Percentiles rank a stretch among this genome's conserved stretches.
Evolutionary conservation across 23 red algal species (phyloP).

Genomic region (Gracilariopsis chorda): DNA sequence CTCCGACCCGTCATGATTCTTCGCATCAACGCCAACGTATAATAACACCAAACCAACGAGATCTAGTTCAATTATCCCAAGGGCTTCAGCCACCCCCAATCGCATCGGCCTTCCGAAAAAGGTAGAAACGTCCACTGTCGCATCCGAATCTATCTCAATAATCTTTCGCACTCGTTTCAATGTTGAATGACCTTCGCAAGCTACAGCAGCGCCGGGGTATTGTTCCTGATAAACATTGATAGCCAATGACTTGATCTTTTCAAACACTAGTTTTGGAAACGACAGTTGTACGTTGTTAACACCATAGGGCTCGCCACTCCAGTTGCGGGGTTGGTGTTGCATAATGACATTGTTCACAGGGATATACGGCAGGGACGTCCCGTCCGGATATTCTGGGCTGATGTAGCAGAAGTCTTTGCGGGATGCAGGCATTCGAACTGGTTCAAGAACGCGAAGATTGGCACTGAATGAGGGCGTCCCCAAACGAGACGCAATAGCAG

Average conservation of each 20-base stretch:
- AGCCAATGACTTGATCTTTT: neutral
- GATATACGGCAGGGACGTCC: constrained; percentile 9
- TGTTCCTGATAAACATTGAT: neutral
- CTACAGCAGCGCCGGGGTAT: neutral
- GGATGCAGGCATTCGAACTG: neutral
- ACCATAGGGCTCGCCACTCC: neutral
- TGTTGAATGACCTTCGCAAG: neutral
- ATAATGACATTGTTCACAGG: constrained; percentile 21
- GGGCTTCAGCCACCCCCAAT: neutral
- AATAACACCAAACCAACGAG: neutral
- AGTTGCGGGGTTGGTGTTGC: constrained; percentile 2
- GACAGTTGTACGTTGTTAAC: constrained; percentile 18
- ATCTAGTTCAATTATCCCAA: constrained; percentile 8
- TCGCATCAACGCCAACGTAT: neutral
- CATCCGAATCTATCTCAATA: neutral
- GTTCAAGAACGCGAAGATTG: constrained; percentile 1
- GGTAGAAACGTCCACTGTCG: neutral
- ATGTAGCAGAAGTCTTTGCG: constrained; percentile 18
- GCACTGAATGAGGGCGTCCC: neutral
- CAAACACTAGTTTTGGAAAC: constrained; percentile 8
- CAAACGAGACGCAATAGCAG: constrained; percentile 4
- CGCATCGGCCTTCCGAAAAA: neutral
- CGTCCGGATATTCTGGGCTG: neutral
- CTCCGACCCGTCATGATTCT: constrained; percentile 17
- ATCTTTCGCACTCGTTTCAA: neutral